Evolutionary conservation across 2,329 filamentous ascomycete genomes (phyloP), one percentile per base, ranked within the genome.

Genomic region (Pseudodiploospora longispora): DNA sequence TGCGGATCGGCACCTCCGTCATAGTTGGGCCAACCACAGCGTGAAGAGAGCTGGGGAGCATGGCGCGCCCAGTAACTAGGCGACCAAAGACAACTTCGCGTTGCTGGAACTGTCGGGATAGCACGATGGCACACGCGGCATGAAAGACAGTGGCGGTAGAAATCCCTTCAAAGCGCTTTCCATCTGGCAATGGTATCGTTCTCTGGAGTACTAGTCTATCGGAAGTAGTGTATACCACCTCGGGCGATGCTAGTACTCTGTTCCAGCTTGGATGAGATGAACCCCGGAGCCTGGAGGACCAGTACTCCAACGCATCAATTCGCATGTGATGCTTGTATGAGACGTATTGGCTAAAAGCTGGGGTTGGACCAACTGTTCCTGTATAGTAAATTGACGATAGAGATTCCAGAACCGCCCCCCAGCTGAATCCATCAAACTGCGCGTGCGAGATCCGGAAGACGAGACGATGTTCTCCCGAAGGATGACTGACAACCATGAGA

Each of bases 11-110:
- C 8, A 44, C 36, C 10, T 36, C 33, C 29, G 36, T 47, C 36
- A 44, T 39, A 34, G 41, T 44, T n/a, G 45, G 41, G 28, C 45
- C 45, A 7, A 44, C 45, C n/a, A 47, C 38, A 31, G 40, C 44
- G 29, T 44, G 45, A 10, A 43, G 33, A 30, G n/a, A n/a, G 27
- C 33, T 40, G 38, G 41, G 45, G 10, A 47, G 37, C 38, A 40
- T 40, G 10, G 41, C 31, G 30, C 45, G 45, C 10, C 45, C 45
- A 6, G 45, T 40, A 27, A 47, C 45, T 12, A 47, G 41, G 9
- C 45, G 41, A 40, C 45, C 45, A 40, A 47, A 47, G 6, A 40
- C 30, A 10, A 47, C 31, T 8, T 47, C 45, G 27, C 19, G 30
- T 32, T 36, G 37, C 10, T 44, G 6, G 29, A 47, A 40, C 27